Evolutionary conservation across 148 eudicot species (phyloP), one percentile per base, ranked within the genome.

Genomic region (Dysphania ambrosioides): DNA sequence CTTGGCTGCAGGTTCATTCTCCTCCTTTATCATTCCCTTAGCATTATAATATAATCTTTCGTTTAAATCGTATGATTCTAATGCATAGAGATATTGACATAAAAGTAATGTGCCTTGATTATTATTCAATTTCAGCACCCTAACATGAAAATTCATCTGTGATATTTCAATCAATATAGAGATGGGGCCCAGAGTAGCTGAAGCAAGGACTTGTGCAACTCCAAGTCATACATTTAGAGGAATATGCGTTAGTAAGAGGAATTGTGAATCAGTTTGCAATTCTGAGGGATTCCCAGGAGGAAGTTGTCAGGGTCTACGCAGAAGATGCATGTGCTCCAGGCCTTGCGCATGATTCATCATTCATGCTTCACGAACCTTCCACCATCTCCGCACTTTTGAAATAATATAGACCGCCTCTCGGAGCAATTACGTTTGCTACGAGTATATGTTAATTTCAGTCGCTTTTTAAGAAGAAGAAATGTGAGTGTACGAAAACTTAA

Each of bases 211-310:
- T 23, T 87, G 88, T 40, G 70, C 56, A 62, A 68, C 82, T 0
- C 74, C 70, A 67, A 87, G 90, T 71, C 85, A 83, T 11, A 56
- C 65, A 30, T 87, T 81, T 79, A 77, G 51, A 32, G 90, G 90
- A 59, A 0, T 72, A 4, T 87, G 90, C 13, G 53, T 74, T 23
- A 80, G 82, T 4, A n/a, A 30, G 35, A 56, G 71, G 64, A 87
- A 87, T 68, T 87, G 90, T 55, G 88, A 73, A 6, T 8, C 40
- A 2, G 74, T 74, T 27, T 87, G 90, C 74, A 76, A 71, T 70
- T 69, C 71, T 0, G 90, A 87, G 72, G 83, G 90, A 36, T 87
- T 81, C 18, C 47, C 72, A 0, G 83, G 79, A 18, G 88, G 90
- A 32, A n/a, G 51, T 62, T 87, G 90, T 75, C 23, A 79, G 12